Evolutionary conservation across 1,284 basidiomycete genomes (phyloP).

Genomic region (Phenoliferia sp.): DNA sequence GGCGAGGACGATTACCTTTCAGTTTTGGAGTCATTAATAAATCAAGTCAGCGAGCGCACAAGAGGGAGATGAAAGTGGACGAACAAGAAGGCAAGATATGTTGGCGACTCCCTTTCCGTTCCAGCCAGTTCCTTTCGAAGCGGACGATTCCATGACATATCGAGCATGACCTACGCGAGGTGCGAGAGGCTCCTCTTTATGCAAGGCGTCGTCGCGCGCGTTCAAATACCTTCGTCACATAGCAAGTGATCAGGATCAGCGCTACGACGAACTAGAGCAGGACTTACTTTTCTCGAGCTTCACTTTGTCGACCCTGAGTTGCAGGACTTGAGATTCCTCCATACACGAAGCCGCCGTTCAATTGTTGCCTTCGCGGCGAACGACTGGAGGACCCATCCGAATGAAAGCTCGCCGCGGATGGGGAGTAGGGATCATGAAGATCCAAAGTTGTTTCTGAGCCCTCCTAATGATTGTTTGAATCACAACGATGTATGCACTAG

Average conservation of each 20-base stretch:
- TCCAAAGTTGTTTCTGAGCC: neutral
- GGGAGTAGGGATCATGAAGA: neutral
- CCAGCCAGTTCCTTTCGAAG: neutral
- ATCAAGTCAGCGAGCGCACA: neutral
- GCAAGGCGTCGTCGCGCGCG: neutral
- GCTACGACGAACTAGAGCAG: neutral
- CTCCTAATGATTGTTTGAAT: neutral
- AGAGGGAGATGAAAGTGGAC: neutral
- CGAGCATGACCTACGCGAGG: neutral
- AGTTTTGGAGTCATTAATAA: neutral
- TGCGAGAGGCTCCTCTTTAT: neutral
- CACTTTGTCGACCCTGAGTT: neutral
- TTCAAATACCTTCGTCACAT: neutral
- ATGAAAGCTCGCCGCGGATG: neutral
- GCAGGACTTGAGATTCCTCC: neutral
- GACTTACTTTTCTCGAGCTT: neutral
- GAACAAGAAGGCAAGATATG: neutral
- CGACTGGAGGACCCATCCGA: neutral
- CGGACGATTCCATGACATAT: neutral
- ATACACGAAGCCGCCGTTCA: no score
- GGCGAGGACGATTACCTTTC: neutral
- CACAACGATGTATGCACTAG: neutral
- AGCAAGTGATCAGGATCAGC: neutral
- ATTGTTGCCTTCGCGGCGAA: neutral
- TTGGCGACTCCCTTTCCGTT: neutral